A percentile compares a stretch with the other conserved stretches of the same genome.
These are phyloP conservation scores for Aurantiochytrium sp. DNA, from an alignment of 108 stramenopile genomes.

Conservation along the genomic window DNA sequence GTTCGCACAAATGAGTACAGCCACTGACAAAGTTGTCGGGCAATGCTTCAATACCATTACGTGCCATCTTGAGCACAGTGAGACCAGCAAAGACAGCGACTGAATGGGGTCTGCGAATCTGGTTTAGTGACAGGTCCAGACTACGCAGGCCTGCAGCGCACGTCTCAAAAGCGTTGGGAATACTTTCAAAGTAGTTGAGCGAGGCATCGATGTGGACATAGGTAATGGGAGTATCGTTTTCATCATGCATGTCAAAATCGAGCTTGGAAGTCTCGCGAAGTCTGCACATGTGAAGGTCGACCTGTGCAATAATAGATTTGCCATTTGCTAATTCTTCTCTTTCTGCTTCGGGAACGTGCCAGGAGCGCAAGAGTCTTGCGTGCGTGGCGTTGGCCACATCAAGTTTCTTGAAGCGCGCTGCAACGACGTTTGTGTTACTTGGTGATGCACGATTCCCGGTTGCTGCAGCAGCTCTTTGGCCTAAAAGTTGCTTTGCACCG, in stretches of 20 bases:
- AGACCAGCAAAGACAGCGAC: not conserved
- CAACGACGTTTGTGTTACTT: too few species aligned
- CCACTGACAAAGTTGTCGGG: not conserved
- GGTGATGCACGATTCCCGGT: too few species aligned
- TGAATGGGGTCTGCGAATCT: not conserved
- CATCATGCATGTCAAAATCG: not conserved
- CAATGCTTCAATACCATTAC: not conserved
- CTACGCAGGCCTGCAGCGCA: not conserved
- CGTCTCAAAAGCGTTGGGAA: not conserved
- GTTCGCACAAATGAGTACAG: not conserved
- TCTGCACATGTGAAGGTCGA: constrained; percentile 8
- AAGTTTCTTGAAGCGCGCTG: too few species aligned
- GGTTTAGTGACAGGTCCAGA: not conserved
- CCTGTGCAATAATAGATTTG: not conserved
- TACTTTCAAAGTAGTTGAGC: not conserved
- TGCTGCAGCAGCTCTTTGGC: too few species aligned
- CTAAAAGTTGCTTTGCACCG: too few species aligned
- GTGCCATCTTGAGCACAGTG: not conserved
- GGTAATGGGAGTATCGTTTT: not conserved
- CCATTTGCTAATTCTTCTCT: not conserved
- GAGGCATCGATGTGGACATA: not conserved
- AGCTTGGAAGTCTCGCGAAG: not conserved
- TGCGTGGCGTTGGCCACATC: not conserved
- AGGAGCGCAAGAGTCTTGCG: not conserved
- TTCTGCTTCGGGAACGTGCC: not conserved